Evolutionary conservation across 805 yeast genomes (phyloP), one percentile per base, ranked within the genome.

Genomic region (Pichia cephalocereana): DNA sequence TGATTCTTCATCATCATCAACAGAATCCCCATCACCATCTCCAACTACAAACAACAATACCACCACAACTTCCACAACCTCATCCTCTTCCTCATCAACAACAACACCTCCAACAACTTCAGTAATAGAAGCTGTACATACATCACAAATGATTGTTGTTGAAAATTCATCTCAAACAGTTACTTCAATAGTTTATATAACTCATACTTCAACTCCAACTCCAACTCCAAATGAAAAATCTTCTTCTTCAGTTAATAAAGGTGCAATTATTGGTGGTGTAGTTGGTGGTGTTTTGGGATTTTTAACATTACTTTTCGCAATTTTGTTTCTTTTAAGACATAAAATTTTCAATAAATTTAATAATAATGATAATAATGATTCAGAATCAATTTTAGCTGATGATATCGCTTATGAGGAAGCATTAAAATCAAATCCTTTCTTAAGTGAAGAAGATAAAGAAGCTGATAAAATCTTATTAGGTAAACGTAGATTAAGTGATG

Each of bases 401-500:
- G 83, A 79, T 57, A 70, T 75, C 38, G 83, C 77, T 5, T 77
- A 76, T 56, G 78, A 73, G 54, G 79, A 76, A 51, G 82, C 81
- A 7, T 63, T 79, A 46, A 76, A 77, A 54, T 19, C 46, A 39
- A 81, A 83, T 58, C 89, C 89, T 46, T 82, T 83, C 57, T 78
- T 77, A 26, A 71, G 75, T 43, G 71, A 74, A n/a, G 83, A 79
- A 55, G 72, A 64, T 26, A 64, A 74, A 41, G 58, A 63, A 40
- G 56, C 53, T n/a, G 54, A 52, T 14, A 56, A 67, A 54, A 41
- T 90, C 79, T 80, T 85, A 83, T 69, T 85, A 64, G 96, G 95
- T 38, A 79, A 90, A 60, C 79, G 95, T 59, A 72, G 96, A 54
- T 72, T 86, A 52, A 80, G 89, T 57, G 91, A 86, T 58, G 96